Evolutionary conservation across 352 stramenopile genomes (phyloP).

Genomic region (Phytophthora ohioensis): DNA sequence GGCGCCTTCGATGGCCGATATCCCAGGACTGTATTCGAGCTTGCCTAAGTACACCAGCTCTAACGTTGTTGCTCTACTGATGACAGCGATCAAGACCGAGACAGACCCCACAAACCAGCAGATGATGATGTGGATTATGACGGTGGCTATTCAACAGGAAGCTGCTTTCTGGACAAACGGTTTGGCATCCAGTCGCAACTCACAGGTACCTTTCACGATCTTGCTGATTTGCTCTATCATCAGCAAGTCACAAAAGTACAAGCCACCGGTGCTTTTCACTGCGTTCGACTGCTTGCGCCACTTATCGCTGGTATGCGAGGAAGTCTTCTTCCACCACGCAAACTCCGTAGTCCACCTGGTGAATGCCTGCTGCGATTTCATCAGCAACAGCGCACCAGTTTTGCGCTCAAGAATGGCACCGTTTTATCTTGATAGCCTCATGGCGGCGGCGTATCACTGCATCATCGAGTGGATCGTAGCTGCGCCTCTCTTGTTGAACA

Average conservation of each 20-base stretch:
- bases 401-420: constrained; percentile 76
- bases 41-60: constrained; percentile 88
- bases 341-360: constrained; percentile 86
- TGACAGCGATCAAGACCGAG: constrained; percentile 86
- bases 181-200: constrained; percentile 83
- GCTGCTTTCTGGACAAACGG: constrained; percentile 86
- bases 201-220: constrained; percentile 87
- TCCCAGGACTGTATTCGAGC: constrained; percentile 79
- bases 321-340: constrained; percentile 78
- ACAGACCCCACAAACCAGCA: constrained; percentile 88
- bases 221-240: constrained; percentile 87
- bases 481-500: constrained; percentile 73
- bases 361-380: constrained; percentile 88
- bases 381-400: constrained; percentile 78
- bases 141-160: constrained; percentile 88
- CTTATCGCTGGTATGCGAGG: constrained; percentile 78
- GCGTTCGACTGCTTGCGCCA: constrained; percentile 88
- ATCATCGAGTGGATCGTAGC: constrained; percentile 90
- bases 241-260: constrained; percentile 84
- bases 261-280: constrained; percentile 86
- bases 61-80: constrained; percentile 84
- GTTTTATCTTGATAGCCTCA: constrained; percentile 86
- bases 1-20: constrained; percentile 64
- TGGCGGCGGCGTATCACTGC: constrained; percentile 81
- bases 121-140: constrained; percentile 91